Percentiles rank a stretch among this genome's conserved stretches.
Evolutionary conservation across 768 basidiomycete genomes (phyloP).

Genomic region (Chiua virens): DNA sequence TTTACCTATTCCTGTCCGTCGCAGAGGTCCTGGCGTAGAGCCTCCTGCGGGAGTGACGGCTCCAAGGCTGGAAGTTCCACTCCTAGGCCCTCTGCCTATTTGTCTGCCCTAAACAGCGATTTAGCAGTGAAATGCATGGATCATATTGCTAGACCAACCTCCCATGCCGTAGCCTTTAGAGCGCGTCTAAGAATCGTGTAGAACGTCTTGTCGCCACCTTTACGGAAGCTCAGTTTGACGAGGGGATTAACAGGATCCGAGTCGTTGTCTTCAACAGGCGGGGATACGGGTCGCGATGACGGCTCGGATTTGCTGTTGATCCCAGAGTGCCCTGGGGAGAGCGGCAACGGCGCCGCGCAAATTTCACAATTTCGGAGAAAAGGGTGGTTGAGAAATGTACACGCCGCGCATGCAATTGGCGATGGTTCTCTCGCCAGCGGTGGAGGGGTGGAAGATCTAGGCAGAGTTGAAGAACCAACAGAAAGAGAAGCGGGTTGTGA

Average conservation of each 20-base stretch:
- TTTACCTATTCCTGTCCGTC: conserved; percentile 32
- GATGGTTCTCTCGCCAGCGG: conserved; percentile 21
- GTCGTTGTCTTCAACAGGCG: conserved; percentile 28
- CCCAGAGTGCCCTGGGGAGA: conserved; percentile 12
- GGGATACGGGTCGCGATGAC: conserved; percentile 61
- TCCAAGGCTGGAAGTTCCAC: conserved; percentile 23
- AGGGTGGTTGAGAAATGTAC: conserved; percentile 90
- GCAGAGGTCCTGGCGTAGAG: conserved; percentile 13
- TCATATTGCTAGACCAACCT: conserved; percentile 38
- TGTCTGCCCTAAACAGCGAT: conserved; percentile 27
- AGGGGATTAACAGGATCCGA: conserved; percentile 40
- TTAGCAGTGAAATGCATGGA: conserved; percentile 1
- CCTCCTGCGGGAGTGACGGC: conserved; percentile 14
- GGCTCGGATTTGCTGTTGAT: conserved; percentile 58
- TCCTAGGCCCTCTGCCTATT: conserved; percentile 22
- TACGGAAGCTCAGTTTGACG: conserved; percentile 87
- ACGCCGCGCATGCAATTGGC: conserved; percentile 72
- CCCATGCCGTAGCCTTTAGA: conserved; percentile 75
- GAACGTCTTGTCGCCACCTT: conserved; percentile 83
- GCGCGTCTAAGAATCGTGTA: conserved; percentile 76
- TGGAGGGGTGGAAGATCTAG: conserved; percentile 21
- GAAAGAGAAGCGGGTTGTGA: conserved; percentile 41
- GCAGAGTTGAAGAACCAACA: conserved; percentile 16
- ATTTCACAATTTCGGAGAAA: conserved; percentile 79
- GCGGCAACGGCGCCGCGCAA: conserved; percentile 70